Evolutionary conservation across 257 asterid species (phyloP).

Genomic region (Striga asiatica): DNA sequence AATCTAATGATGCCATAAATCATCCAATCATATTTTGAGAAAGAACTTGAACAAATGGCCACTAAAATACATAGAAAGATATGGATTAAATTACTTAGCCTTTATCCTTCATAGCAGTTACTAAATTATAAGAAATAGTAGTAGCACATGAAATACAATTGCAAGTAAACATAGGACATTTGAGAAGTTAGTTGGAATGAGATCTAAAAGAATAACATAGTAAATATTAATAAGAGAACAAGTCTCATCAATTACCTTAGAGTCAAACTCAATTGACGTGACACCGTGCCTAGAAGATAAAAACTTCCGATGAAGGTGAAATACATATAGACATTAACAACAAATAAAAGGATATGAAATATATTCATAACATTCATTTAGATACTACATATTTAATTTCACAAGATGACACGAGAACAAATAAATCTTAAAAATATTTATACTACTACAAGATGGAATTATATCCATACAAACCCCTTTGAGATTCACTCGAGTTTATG

Average conservation of each 20-base stretch:
- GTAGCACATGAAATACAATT: not conserved
- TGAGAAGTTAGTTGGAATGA: not conserved
- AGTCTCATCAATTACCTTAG: conserved; percentile 43
- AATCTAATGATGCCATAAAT: not conserved
- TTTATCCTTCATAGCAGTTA: not conserved
- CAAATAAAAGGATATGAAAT: not conserved
- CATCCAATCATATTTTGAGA: not conserved
- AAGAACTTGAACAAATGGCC: no score
- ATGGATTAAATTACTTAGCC: not conserved
- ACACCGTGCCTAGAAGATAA: conserved; percentile 53
- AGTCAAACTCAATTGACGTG: conserved; percentile 74
- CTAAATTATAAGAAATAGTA: no score
- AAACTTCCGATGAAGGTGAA: not conserved
- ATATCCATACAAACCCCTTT: not conserved
- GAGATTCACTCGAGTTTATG: not conserved
- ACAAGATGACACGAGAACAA: not conserved
- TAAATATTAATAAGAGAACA: not conserved
- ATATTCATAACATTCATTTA: not conserved
- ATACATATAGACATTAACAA: not conserved
- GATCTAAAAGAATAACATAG: not conserved
- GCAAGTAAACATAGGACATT: not conserved
- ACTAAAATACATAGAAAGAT: no score
- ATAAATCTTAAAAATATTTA: not conserved
- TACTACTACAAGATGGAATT: no score
- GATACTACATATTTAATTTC: no score